Conservation (phyloP, 306 rosid genomes). For the Myrica gale region DNA sequence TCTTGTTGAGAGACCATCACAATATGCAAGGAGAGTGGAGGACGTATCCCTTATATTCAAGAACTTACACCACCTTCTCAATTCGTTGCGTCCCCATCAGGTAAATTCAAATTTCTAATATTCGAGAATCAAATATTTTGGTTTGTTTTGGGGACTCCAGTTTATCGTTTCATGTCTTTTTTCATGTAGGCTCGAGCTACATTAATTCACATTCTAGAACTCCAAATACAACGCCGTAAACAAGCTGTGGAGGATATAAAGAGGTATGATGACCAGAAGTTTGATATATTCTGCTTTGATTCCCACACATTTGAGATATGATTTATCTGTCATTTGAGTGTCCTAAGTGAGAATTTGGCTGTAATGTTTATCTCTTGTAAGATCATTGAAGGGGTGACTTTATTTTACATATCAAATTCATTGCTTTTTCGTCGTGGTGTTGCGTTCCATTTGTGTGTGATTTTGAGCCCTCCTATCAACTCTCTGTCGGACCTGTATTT, state of each 20-base stretch:
- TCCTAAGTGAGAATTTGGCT: not conserved
- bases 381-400: not conserved
- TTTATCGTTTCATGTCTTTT: constrained; percentile 13
- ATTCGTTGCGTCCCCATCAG: constrained; percentile 91
- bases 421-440: not conserved
- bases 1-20: constrained; percentile 90
- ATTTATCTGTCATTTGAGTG: not conserved
- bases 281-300: not conserved
- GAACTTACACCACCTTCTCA: constrained; percentile 89
- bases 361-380: not conserved
- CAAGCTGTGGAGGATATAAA: constrained; percentile 93
- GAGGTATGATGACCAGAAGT: constrained; percentile 45
- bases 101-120: constrained; percentile 24
- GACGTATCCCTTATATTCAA: constrained; percentile 88
- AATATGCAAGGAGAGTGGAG: constrained; percentile 94
- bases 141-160: not conserved
- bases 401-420: not conserved
- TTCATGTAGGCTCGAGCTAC: constrained; percentile 79
- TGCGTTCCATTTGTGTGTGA: not conserved
- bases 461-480: not conserved
- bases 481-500: not conserved
- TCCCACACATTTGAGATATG: not conserved
- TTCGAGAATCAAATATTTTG: not conserved
- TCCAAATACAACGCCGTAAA: constrained; percentile 80
- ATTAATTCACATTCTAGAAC: constrained; percentile 79